A percentile compares a stretch with the other conserved stretches of the same genome.
Conservation (phyloP, 345 rosid species). For the Eucalyptus curtisii region DNA sequence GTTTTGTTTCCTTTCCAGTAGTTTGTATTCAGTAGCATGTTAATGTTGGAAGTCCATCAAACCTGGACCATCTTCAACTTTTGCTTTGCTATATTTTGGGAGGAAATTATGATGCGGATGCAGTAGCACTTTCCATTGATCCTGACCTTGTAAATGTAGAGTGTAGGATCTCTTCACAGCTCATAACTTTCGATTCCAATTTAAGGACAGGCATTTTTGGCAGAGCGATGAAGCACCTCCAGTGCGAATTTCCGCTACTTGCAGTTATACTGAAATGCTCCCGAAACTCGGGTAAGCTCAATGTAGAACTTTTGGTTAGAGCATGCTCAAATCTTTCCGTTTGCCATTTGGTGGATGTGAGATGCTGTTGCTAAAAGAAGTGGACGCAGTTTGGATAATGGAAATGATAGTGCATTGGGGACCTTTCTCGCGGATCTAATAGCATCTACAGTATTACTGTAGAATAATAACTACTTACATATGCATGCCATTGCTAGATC, state of each 20-base stretch:
- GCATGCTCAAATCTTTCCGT: neutral
- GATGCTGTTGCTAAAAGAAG: neutral
- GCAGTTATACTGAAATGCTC: neutral
- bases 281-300: neutral
- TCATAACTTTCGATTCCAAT: neutral
- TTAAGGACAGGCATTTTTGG: neutral
- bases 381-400: neutral
- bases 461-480: neutral
- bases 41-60: neutral
- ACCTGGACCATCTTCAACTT: neutral
- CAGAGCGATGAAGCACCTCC: neutral
- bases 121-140: neutral
- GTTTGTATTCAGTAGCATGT: neutral
- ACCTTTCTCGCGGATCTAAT: neutral
- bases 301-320: neutral
- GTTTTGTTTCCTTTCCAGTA: neutral
- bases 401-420: neutral
- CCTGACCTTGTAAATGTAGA: neutral
- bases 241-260: neutral
- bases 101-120: neutral
- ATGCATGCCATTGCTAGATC: neutral
- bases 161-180: neutral
- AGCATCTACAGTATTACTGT: neutral
- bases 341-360: neutral
- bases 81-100: neutral